These are phyloP conservation scores for Tetradesmus lagerheimii DNA, from an alignment of 139 green algal species.

Conservation along the genomic window DNA sequence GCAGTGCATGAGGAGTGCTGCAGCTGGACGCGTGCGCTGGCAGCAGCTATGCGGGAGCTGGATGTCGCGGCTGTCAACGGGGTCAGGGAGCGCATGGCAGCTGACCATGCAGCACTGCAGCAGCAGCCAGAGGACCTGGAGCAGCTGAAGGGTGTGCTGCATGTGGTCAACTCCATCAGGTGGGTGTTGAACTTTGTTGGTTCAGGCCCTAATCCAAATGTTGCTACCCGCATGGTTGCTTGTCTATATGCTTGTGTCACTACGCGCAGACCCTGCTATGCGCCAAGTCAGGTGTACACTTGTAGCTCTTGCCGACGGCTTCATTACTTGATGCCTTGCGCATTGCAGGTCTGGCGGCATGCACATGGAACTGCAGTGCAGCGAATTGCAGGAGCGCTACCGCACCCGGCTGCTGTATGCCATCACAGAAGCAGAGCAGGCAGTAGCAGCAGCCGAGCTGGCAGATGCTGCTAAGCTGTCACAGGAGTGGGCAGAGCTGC, in stretches of 20 bases:
- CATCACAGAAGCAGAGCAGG: constrained; percentile 46
- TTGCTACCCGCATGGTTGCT: too few relatives aligned
- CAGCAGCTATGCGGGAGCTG: constrained; percentile 75
- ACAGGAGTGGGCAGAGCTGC: constrained; percentile 33
- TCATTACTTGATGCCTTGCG: neutral
- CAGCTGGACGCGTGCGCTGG: constrained; percentile 78
- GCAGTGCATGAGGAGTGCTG: constrained; percentile 81
- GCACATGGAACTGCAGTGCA: constrained; percentile 81
- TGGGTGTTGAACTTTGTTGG: neutral
- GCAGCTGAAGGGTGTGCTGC: constrained; percentile 53
- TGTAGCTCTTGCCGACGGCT: too few relatives aligned
- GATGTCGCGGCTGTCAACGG: constrained; percentile 61
- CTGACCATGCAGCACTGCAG: neutral
- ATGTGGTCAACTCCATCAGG: constrained; percentile 57
- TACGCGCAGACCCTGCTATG: too few relatives aligned
- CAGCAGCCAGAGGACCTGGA: constrained; percentile 35
- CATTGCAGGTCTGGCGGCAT: constrained; percentile 59
- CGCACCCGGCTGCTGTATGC: constrained; percentile 78
- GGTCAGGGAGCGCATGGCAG: constrained; percentile 60
- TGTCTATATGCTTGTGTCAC: too few relatives aligned
- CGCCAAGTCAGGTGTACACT: too few relatives aligned
- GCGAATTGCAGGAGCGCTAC: constrained; percentile 87
- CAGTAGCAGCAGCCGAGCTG: constrained; percentile 53
- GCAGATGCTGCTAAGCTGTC: constrained; percentile 45
- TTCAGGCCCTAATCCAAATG: neutral